These are phyloP conservation scores for Kwoniella dendrophila DNA, from an alignment of 768 basidiomycete genomes.

Conservation along the genomic window DNA sequence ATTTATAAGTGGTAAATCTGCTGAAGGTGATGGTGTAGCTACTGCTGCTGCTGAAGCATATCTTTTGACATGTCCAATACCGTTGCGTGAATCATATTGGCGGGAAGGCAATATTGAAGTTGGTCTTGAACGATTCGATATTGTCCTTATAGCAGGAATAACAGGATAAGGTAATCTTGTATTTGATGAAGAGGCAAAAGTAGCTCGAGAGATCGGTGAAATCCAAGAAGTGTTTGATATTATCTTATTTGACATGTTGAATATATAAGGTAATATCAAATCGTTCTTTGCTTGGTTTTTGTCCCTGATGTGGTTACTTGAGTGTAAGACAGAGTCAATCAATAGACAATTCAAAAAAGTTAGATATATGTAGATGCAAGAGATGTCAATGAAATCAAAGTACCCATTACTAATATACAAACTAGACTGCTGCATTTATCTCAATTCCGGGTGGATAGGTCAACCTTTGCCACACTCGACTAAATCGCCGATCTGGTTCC, in stretches of 20 bases:
- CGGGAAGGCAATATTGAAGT: slow-evolving; percentile 1
- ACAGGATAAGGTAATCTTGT: slow-evolving; percentile 1
- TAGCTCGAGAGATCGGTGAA: slow-evolving; percentile 22
- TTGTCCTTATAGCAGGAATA: neutral
- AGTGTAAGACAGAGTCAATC: neutral
- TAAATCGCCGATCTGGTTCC: slow-evolving; percentile 9
- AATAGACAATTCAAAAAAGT: too few species aligned
- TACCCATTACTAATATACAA: too few species aligned
- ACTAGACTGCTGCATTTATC: slow-evolving; percentile 9
- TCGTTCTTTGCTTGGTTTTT: too few species aligned
- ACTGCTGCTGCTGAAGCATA: slow-evolving; percentile 19
- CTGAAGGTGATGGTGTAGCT: slow-evolving; percentile 16
- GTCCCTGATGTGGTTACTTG: neutral
- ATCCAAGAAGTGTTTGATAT: neutral
- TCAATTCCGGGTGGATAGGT: neutral
- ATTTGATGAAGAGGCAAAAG: slow-evolving; percentile 30
- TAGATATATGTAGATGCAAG: too few species aligned
- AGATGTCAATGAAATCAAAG: too few species aligned
- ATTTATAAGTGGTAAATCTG: slow-evolving; percentile 6
- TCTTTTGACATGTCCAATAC: neutral
- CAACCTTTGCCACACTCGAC: neutral
- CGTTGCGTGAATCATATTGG: too few species aligned
- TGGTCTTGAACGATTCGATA: neutral
- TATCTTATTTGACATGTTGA: slow-evolving; percentile 1
- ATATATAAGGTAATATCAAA: neutral